Base-by-base conservation (phyloP, 2,329 filamentous ascomycete genomes). In the Cladosporium cucumerinum region DNA sequence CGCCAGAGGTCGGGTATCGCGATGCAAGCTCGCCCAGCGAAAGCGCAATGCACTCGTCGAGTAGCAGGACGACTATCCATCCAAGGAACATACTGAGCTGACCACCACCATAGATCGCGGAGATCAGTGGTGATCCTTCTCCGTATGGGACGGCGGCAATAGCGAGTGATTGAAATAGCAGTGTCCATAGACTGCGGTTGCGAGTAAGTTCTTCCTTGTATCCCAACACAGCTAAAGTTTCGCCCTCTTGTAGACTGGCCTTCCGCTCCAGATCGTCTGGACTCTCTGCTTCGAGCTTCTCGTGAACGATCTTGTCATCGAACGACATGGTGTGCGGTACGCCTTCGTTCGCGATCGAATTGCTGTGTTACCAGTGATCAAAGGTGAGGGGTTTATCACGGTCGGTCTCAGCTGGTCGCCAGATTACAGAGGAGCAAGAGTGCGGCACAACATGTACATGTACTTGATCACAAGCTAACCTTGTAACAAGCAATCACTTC, bases 1-100 rank as follows among this genome's bases (percentile, higher is more conserved):
- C 89, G 71, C 89, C 89, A 59, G 88, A 87, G n/a, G 89, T 92
- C 25, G 89, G 89, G 72, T 89, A 92, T 46, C 91, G 85, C 69
- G 85, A 88, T 61, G 89, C 90, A 71, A 92, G 89, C 78, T 92
- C 89, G 67, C 86, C 87, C 34, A 92, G 82, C 12, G 87, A 90
- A 2, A 86, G 80, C 28, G 89, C 89, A 39, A 92, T 86, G 74
- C 88, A 90, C 71, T 90, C 77, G 68, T 90, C 88, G 73, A 91
- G 89, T 60, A 85, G 70, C 16, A 87, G 88, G 46, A 91, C 86
- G 51, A 81, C 79, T 39, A 90, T 78, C 87, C 89, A 91, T 54
- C 88, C 89, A 86, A 88, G 88, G 73, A 91, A 87, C 72, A 91
- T 86, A 71, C 86, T 85, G 65, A 87, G 85, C 14, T 88, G 87